Conservation (phyloP, 352 stramenopile genomes). For the Pythium scleroteichum region DNA sequence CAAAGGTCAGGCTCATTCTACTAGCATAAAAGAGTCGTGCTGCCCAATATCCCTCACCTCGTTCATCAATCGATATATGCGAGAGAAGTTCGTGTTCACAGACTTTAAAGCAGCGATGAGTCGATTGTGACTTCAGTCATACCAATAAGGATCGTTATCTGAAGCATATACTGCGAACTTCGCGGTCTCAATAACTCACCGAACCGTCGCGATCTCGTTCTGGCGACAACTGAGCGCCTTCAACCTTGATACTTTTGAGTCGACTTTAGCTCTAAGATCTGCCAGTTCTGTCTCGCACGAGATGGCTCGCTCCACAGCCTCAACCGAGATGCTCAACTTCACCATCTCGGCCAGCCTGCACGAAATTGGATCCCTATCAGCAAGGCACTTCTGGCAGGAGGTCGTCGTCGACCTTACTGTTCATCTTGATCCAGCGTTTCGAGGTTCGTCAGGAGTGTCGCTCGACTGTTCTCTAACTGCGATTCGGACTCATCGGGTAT, state of each 20-base stretch:
- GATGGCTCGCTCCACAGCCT: conserved; percentile 20
- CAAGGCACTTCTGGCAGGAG: conserved; percentile 1
- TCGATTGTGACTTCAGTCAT: conserved; percentile 11
- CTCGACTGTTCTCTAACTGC: not conserved
- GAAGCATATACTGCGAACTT: not conserved
- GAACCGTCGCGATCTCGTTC: conserved; percentile 1
- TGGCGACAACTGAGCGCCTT: conserved; percentile 9
- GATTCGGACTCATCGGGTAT: too few relatives aligned
- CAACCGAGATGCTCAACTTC: conserved; percentile 23
- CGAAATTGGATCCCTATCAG: too few relatives aligned
- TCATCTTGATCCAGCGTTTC: conserved; percentile 10
- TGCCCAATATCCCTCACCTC: conserved; percentile 25
- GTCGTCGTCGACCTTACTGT: not conserved
- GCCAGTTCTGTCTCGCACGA: conserved; percentile 11
- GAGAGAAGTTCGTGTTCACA: conserved; percentile 31
- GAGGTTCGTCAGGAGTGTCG: not conserved
- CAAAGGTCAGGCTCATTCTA: too few relatives aligned
- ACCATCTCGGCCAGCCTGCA: conserved; percentile 17
- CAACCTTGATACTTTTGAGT: not conserved
- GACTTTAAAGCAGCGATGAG: conserved; percentile 10
- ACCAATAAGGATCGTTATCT: not conserved
- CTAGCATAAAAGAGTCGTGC: too few relatives aligned
- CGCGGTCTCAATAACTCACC: conserved; percentile 5
- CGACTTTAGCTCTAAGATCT: conserved; percentile 8
- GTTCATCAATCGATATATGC: conserved; percentile 32